phyloP scores from a whole-genome alignment of 2,329 filamentous ascomycete species.

The Fusarium sp. region DNA sequence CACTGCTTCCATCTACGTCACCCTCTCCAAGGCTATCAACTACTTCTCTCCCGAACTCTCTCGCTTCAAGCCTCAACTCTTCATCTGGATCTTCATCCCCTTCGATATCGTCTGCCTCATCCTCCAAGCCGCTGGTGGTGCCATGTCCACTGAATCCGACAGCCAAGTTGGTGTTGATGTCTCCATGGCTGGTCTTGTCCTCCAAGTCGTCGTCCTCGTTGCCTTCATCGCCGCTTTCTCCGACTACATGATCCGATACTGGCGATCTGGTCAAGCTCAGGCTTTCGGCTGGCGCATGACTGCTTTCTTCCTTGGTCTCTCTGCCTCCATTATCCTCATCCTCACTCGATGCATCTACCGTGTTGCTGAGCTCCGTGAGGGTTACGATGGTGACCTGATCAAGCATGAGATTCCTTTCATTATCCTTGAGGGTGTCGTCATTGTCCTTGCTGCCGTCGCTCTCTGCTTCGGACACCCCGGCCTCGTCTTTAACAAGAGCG shows the following conservation, averaged over 20 bases:
- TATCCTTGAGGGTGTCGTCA: conserved; percentile 60
- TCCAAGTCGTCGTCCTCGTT: conserved; percentile 67
- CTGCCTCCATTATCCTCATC: conserved; percentile 67
- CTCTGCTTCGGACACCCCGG: conserved; percentile 58
- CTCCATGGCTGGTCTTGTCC: conserved; percentile 63
- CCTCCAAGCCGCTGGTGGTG: conserved; percentile 68
- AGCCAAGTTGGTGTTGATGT: conserved; percentile 54
- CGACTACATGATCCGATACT: conserved; percentile 62
- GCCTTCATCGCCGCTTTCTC: conserved; percentile 61
- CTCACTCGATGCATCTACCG: conserved; percentile 72
- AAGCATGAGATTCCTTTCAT: conserved; percentile 64
- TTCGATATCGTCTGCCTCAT: conserved; percentile 67
- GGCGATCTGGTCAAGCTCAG: conserved; percentile 43
- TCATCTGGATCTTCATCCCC: conserved; percentile 64
- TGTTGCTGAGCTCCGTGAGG: conserved; percentile 72
- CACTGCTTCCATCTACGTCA: conserved; percentile 74
- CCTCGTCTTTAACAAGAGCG: conserved; percentile 49
- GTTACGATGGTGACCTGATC: conserved; percentile 68
- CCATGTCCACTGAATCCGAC: conserved; percentile 55
- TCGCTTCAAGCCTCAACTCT: conserved; percentile 56
- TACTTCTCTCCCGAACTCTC: conserved; percentile 55
- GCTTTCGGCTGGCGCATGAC: conserved; percentile 47
- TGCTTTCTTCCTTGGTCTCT: conserved; percentile 64
- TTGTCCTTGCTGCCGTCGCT: conserved; percentile 51
- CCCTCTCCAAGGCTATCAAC: conserved; percentile 59